Evolutionary conservation across 2,329 filamentous ascomycete species (phyloP), one percentile per base, ranked within the genome.

Genomic region (Aspergillus sp.): DNA sequence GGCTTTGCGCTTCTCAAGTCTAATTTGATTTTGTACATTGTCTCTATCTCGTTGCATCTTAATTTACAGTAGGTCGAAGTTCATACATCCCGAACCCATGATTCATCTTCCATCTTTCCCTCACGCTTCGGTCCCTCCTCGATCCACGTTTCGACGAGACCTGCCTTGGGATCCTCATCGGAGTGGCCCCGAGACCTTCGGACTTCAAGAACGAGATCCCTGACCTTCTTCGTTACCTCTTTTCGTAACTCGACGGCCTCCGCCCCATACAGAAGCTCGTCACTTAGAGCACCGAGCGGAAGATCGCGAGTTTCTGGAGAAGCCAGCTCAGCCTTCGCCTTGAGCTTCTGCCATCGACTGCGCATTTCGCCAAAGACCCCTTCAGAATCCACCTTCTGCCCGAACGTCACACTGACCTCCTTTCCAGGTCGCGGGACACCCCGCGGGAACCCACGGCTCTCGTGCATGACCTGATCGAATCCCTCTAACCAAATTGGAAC

Each of bases 401-500:
- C 95, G 75, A 73, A 73, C 3, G 71, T 73, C 19, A 73, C 63
- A 44, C 65, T 68, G 33, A 73, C 64, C 15, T 84, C 84, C 57
- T 93, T 87, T 21, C 95, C 95, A 72, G 86, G 76, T 3, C 93
- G 84, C 1, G 95, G 95, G 14, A 96, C 66, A 68, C 91, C 95
- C 12, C 91, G 86, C 1, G 93, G 95, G 66, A 87, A 96, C 2
- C 76, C 77, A 46, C 95, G 84, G 57, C 87, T 83, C 75, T 98
- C 93, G 67, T 90, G 84, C 93, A 98, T 97, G 65, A 96, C 82
- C 58, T 89, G 78, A 70, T 97, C 90, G 15, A 90, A 90, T 27
- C 95, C 95, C 68, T 97, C 91, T 50, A 98, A 88, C 81, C 96
- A 99, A 77, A 99, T 93, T 44, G 95, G 92, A 37, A 99, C 84